Percentiles rank a stretch among this genome's conserved stretches.
These are phyloP conservation scores for Hamamelis virginiana DNA, from an alignment of 164 flowering plant species.

Conservation along the genomic window DNA sequence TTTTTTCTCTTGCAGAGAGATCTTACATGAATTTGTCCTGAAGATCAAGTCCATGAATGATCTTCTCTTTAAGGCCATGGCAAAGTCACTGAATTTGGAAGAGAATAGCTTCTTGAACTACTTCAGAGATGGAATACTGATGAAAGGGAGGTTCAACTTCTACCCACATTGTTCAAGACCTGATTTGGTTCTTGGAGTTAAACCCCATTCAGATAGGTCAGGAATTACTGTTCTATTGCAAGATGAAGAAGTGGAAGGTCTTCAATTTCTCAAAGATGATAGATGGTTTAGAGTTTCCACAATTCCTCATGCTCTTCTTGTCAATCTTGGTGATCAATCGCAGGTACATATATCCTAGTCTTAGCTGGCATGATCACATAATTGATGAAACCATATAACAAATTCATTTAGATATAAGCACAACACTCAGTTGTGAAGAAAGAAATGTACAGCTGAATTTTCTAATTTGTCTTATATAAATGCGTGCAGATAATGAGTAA, in stretches of 20 bases:
- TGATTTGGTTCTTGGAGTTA: slow-evolving; percentile 35
- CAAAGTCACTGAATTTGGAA: slow-evolving; percentile 31
- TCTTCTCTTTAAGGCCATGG: slow-evolving; percentile 27
- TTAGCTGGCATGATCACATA: no score
- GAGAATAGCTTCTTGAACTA: slow-evolving; percentile 23
- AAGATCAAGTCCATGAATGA: slow-evolving; percentile 16
- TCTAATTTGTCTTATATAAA: not conserved
- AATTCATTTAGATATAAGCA: no score
- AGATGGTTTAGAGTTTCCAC: slow-evolving; percentile 28
- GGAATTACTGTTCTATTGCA: slow-evolving; percentile 28
- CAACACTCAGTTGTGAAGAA: no score
- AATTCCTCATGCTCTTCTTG: slow-evolving; percentile 23
- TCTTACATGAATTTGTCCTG: slow-evolving; percentile 23
- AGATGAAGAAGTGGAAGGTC: slow-evolving; percentile 36
- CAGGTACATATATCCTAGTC: slow-evolving; percentile 24
- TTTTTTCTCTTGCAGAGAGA: slow-evolving; percentile 21
- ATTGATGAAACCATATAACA: no score
- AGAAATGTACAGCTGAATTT: not conserved
- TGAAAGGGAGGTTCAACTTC: slow-evolving; percentile 23
- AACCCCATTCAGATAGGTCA: slow-evolving; percentile 34
- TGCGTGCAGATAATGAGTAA: slow-evolving; percentile 57
- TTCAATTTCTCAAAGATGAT: slow-evolving; percentile 29
- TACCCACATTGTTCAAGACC: slow-evolving; percentile 35
- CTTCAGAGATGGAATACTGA: slow-evolving; percentile 16
- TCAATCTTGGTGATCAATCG: slow-evolving; percentile 30